Evolutionary conservation across 768 basidiomycete genomes (phyloP), one percentile per base, ranked within the genome.

Genomic region (Suillus paluster): DNA sequence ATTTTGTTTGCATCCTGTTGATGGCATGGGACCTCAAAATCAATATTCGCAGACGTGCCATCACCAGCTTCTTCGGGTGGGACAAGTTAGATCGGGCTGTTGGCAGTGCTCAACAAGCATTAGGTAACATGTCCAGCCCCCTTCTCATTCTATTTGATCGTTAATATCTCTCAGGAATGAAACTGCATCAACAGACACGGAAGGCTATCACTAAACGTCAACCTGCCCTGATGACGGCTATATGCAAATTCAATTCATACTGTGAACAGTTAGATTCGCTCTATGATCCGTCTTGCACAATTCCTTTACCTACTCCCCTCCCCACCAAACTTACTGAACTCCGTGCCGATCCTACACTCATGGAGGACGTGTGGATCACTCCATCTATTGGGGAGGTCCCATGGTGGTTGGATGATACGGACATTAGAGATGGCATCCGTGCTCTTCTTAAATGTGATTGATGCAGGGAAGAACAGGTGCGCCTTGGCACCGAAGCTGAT

Each of bases 1-100:
- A 74, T 2, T 78, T 78, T 61, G 68, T 78, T 5, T 60, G 65
- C 2, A 71, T 64, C 0, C 71, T 81, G 0, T 57, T 81, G 1
- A 66, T 78, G 57, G 75, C 75, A 9, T 68, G 71, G 0, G 76
- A 80, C 61, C 68, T 79, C 41, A 82, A 81, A 62, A 77, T 78
- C 23, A 78, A 75, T 53, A 77, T 80, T 9, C 62, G 75, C 17
- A 76, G 75, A 57, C 63, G 68, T 9, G 75, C 74, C 1, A 70
- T 78, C 17, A 71, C 72, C 2, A 70, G 70, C 25, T 79, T 80
- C 53, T 76, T 76, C 44, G 77, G 79, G 53, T 77, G 75, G 74
- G 77, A 80, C 23, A 68, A 64, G 19, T 66, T 78, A 4, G 73
- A 78, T 59, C 71, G 72, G 33, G 76, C 79, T 4, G 70, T 73